phyloP scores from a whole-genome alignment of 2,329 filamentous ascomycete genomes.

The Trichophyton benhamiae region DNA sequence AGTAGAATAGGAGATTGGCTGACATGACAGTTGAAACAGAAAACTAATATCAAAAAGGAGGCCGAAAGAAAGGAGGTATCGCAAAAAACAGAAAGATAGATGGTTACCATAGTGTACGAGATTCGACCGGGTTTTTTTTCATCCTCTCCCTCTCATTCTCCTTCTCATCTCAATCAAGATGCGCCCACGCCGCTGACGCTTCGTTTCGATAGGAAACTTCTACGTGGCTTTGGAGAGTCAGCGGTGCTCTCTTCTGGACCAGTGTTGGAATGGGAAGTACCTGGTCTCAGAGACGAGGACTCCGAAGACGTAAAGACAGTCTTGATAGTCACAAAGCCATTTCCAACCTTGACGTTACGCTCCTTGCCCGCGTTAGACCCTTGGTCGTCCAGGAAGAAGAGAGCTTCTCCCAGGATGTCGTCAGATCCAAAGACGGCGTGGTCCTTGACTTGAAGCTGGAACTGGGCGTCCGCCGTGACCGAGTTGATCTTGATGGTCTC shows the following conservation, averaged over 20 bases:
- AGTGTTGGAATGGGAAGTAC: slow-evolving; percentile 25
- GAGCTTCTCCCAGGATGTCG: slow-evolving; percentile 67
- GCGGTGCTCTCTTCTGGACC: slow-evolving; percentile 21
- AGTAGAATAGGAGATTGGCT: background rate
- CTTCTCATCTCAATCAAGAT: background rate
- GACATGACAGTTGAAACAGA: background rate
- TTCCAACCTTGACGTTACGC: slow-evolving; percentile 62
- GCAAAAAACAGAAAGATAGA: background rate
- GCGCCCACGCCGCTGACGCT: slow-evolving; percentile 19
- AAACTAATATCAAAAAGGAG: background rate
- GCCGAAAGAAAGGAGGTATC: background rate
- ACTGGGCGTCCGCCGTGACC: slow-evolving; percentile 63
- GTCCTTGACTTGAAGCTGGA: slow-evolving; percentile 74
- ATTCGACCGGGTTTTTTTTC: too few relatives aligned
- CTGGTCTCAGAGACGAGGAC: slow-evolving; percentile 21
- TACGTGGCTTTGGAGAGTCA: slow-evolving; percentile 29
- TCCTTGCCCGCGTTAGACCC: slow-evolving; percentile 50
- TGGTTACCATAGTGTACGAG: background rate
- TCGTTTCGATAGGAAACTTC: slow-evolving; percentile 37
- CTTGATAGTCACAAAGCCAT: slow-evolving; percentile 58
- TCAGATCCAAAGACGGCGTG: slow-evolving; percentile 76
- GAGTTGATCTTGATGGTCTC: slow-evolving; percentile 70
- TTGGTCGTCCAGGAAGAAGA: slow-evolving; percentile 87
- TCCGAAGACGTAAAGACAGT: slow-evolving; percentile 55
- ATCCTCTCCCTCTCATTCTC: too few relatives aligned